These are phyloP conservation scores for Alternaria conjuncta DNA, from an alignment of 2,329 filamentous ascomycete species.

Conservation along the genomic window DNA sequence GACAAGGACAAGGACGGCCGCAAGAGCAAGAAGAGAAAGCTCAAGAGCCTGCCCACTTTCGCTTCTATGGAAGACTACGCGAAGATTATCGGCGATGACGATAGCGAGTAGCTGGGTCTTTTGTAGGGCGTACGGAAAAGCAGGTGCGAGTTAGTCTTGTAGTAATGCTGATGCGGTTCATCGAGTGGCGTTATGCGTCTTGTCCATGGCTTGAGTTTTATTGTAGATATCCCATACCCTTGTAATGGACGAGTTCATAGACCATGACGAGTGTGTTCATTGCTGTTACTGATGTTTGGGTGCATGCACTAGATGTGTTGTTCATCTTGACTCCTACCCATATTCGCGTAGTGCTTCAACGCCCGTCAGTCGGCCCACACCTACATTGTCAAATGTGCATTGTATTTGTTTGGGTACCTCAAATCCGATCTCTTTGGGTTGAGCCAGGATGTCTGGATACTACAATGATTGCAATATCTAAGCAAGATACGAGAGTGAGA, in stretches of 20 bases:
- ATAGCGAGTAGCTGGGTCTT: slow-evolving; percentile 31
- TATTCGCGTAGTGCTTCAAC: neutral
- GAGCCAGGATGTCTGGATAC: neutral
- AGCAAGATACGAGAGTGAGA: neutral
- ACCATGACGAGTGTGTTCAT: neutral
- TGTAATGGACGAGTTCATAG: slow-evolving; percentile 25
- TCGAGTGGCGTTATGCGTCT: slow-evolving; percentile 4
- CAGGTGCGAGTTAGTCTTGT: neutral
- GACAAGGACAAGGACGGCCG: slow-evolving; percentile 49
- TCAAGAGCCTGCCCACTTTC: slow-evolving; percentile 90
- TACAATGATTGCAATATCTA: neutral
- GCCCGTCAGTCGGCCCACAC: rapidly evolving
- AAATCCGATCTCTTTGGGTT: neutral
- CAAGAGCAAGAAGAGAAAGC: slow-evolving; percentile 76
- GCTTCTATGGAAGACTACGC: slow-evolving; percentile 95
- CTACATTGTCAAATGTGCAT: neutral
- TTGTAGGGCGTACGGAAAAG: neutral
- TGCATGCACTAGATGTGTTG: neutral
- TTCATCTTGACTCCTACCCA: neutral
- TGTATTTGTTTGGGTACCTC: neutral
- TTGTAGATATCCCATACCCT: slow-evolving; percentile 44
- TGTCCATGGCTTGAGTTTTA: slow-evolving; percentile 18
- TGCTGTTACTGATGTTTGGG: neutral
- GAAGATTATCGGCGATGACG: slow-evolving; percentile 75
- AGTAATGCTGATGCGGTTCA: neutral